phyloP scores from a whole-genome alignment of 2,329 filamentous ascomycete genomes.

The Hypomyces perniciosus region DNA sequence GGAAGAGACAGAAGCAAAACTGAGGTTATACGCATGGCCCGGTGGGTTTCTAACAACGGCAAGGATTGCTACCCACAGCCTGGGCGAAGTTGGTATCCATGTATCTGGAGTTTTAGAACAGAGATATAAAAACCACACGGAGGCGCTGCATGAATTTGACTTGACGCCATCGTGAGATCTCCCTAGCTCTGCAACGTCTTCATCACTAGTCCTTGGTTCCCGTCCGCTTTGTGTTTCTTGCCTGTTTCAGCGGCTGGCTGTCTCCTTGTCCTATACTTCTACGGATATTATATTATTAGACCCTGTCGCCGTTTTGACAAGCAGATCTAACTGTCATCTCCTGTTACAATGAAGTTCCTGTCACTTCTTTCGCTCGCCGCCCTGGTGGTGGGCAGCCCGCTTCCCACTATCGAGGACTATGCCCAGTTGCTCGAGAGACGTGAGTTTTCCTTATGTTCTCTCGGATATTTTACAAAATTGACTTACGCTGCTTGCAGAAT shows the following conservation, averaged over 20 bases:
- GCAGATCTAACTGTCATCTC: background rate
- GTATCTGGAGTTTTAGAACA: too few relatives aligned
- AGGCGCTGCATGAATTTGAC: too few relatives aligned
- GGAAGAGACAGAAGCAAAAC: too few relatives aligned
- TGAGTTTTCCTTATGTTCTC: slow-evolving; percentile 16
- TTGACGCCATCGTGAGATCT: background rate
- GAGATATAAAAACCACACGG: too few relatives aligned
- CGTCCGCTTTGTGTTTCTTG: background rate
- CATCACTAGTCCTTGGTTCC: too few relatives aligned
- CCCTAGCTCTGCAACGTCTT: background rate
- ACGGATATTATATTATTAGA: background rate
- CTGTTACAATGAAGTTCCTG: slow-evolving; percentile 4
- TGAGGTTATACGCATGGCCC: too few relatives aligned
- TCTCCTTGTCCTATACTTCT: background rate
- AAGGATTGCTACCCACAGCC: too few relatives aligned
- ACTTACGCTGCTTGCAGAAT: background rate
- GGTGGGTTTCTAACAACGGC: too few relatives aligned
- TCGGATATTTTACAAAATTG: background rate
- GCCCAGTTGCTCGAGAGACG: slow-evolving; percentile 26
- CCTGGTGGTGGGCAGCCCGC: slow-evolving; percentile 22
- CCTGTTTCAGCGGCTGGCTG: background rate
- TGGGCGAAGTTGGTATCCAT: too few relatives aligned
- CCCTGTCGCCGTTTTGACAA: background rate
- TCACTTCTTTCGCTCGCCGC: slow-evolving; percentile 22
- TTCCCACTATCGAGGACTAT: slow-evolving; percentile 21